Base-by-base conservation (phyloP, 1,139 yeast species). In the Hyphopichia khmerensis region DNA sequence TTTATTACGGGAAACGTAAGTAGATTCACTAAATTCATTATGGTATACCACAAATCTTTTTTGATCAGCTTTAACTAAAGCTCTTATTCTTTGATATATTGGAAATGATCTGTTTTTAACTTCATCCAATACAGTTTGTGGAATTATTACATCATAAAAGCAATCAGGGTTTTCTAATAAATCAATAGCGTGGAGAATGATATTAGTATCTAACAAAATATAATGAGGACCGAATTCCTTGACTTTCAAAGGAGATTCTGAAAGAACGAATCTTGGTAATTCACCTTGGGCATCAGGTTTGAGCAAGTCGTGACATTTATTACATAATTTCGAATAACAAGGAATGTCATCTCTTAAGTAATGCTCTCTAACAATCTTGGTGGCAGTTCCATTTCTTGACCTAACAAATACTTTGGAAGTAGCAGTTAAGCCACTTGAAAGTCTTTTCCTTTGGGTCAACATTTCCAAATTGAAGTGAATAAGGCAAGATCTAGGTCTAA, bases 61-160 rank as follows among this genome's bases (percentile, higher is more conserved):
- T 38, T 81, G 88, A 44, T 86, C 91, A 40, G 83, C 82, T 54
- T 81, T 83, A 15, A 89, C 83, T 36, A 95, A 69, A 4, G 87
- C 79, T 55, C 98, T 77, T 41, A 93, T 66, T 57, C 99, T 76
- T 54, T 87, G 84, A 59, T 91, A 95, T 24, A 91, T 84, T 2
- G 99, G 97, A 55, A 84, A 80, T 36, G 96, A 87, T 56, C 87
- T 75, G 60, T 89, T 90, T 49, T 90, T 80, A 16, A 91, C 96
- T 63, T 95, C 98, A 55, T 95, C 98, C 36, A 95, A 72, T 1
- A 89, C 98, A 2, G 96, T 86, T 62, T 95, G 99, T 2, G 98
- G 96, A 14, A 95, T 69, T 43, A 95, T 84, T 18, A 91, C 96
- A 65, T 95, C 98, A 57, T 78, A 84, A 58, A 95, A 89, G 44